Percentiles rank a stretch among this genome's conserved stretches.
These are phyloP conservation scores for Lipomyces mesembrius DNA, from an alignment of 805 yeast genomes.

Conservation along the genomic window DNA sequence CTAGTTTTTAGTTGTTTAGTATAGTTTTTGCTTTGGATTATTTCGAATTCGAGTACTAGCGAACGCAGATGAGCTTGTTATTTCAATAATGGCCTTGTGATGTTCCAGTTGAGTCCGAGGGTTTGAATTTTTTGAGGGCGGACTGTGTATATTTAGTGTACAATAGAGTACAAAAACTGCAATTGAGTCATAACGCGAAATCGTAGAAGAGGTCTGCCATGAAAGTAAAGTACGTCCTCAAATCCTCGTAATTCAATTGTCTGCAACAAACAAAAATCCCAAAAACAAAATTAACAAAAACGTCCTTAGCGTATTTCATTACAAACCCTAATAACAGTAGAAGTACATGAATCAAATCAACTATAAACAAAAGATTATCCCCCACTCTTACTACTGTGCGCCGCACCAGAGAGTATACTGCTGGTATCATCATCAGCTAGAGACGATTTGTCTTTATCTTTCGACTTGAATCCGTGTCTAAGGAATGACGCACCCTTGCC, in stretches of 20 bases:
- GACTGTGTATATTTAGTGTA: neutral
- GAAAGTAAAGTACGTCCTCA: too few species aligned
- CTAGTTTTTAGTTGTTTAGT: neutral
- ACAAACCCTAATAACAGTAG: neutral
- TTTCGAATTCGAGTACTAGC: too few species aligned
- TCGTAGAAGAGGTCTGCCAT: neutral
- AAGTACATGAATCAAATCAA: neutral
- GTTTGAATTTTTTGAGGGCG: too few species aligned
- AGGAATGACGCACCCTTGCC: slow-evolving; percentile 36
- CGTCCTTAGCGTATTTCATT: neutral
- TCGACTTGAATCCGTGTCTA: slow-evolving; percentile 16
- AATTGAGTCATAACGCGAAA: too few species aligned
- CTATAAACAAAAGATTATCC: neutral
- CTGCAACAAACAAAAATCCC: neutral
- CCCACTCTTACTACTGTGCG: neutral
- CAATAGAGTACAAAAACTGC: neutral
- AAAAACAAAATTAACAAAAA: neutral
- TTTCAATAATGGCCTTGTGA: too few species aligned
- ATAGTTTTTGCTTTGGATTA: too few species aligned
- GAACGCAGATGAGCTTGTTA: too few species aligned
- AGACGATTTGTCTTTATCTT: slow-evolving; percentile 12
- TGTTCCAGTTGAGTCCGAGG: too few species aligned
- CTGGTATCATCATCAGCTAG: slow-evolving; percentile 22
- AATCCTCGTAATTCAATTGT: too few species aligned
- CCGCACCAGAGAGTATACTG: slow-evolving; percentile 8